A percentile compares a stretch with the other conserved stretches of the same genome.
Evolutionary conservation across 2,329 filamentous ascomycete species (phyloP).

Genomic region (Claviceps pusilla): DNA sequence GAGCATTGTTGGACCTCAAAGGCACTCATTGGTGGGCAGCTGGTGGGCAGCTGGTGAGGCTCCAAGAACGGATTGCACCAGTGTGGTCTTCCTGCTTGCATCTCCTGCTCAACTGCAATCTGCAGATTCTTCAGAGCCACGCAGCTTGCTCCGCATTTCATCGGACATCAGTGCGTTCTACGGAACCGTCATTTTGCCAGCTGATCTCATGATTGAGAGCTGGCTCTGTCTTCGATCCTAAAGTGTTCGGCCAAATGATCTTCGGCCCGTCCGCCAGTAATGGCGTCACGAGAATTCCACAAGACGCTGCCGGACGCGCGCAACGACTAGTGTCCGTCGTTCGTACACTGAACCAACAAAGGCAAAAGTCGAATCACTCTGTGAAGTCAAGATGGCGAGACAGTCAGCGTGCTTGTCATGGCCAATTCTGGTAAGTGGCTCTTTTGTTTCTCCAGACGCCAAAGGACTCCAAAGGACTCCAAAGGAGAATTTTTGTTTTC

Average conservation of each 20-base stretch:
- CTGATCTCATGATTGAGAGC: background rate
- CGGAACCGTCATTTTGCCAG: too few species aligned
- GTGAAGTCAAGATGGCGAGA: too few species aligned
- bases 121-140: background rate
- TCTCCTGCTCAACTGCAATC: background rate
- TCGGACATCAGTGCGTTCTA: background rate
- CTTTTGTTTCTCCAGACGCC: too few species aligned
- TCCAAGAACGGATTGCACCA: too few species aligned
- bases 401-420: too few species aligned
- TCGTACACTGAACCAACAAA: too few species aligned
- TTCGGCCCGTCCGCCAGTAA: background rate
- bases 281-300: background rate
- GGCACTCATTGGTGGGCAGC: background rate
- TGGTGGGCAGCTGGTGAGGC: background rate
- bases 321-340: background rate
- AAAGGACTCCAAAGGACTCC: too few species aligned
- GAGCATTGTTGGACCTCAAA: background rate
- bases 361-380: too few species aligned
- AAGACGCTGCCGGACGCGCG: background rate
- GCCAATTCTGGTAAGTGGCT: too few species aligned
- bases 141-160: background rate
- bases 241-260: background rate
- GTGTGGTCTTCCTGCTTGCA: background rate
- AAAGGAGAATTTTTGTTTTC: too few species aligned
- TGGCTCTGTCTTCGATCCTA: background rate